These are phyloP conservation scores for Aureococcus anophagefferens DNA, from an alignment of 108 stramenopile genomes.

Conservation along the genomic window DNA sequence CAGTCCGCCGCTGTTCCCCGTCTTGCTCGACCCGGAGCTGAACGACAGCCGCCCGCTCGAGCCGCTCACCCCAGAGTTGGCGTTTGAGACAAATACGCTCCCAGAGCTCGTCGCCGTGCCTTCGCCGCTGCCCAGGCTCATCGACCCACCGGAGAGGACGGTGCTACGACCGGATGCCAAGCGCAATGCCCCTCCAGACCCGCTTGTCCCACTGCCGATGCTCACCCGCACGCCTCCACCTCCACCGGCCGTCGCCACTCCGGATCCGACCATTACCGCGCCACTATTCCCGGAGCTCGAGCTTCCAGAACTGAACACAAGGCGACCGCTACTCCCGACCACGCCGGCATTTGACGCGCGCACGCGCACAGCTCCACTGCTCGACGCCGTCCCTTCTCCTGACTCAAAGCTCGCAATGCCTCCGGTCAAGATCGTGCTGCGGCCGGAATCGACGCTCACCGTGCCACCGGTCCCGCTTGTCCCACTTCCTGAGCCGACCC, in stretches of 20 bases:
- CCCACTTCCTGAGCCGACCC: not conserved
- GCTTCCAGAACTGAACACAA: not conserved
- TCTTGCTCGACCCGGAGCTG: not conserved
- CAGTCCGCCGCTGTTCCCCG: not conserved
- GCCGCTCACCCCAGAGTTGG: not conserved
- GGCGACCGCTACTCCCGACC: not conserved
- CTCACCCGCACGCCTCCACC: no score
- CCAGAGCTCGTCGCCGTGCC: not conserved
- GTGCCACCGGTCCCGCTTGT: not conserved
- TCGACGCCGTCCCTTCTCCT: not conserved
- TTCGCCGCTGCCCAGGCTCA: not conserved
- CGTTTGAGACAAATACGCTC: not conserved
- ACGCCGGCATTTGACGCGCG: not conserved
- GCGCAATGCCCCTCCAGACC: no score
- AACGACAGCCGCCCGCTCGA: not conserved
- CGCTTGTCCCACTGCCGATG: no score
- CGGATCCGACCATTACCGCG: not conserved
- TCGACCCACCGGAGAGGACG: not conserved
- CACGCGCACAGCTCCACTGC: not conserved
- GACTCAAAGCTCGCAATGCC: not conserved
- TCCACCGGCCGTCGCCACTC: not conserved
- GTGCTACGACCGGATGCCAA: no score
- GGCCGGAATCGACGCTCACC: not conserved
- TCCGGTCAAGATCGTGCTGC: not conserved
- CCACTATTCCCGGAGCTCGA: not conserved